Evolutionary conservation across 805 yeast genomes (phyloP).

Genomic region (Saturnispora galanensis): DNA sequence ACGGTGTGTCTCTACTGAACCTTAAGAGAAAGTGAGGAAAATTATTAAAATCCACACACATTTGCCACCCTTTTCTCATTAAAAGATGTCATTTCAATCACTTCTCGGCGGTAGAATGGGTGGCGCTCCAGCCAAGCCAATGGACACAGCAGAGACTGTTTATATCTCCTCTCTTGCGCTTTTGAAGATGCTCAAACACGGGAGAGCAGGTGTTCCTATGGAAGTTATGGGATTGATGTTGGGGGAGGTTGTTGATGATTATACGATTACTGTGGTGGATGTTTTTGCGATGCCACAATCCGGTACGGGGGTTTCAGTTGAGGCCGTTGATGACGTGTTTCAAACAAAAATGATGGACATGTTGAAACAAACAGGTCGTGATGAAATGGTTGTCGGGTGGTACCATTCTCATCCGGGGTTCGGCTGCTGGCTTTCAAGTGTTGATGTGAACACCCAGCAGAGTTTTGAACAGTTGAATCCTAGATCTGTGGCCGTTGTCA

Average conservation of each 20-base stretch:
- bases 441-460: constrained; percentile 96
- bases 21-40: background rate
- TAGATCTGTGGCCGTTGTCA: constrained; percentile 96
- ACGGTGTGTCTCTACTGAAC: constrained; percentile 25
- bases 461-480: constrained; percentile 93
- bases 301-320: constrained; percentile 97
- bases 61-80: constrained; percentile 7
- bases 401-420: constrained; percentile 99
- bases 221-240: constrained; percentile 95
- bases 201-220: constrained; percentile 81
- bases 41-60: background rate
- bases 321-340: constrained; percentile 98
- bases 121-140: constrained; percentile 49
- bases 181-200: constrained; percentile 94
- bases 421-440: constrained; percentile 99
- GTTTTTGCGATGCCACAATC: constrained; percentile 98
- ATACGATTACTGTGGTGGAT: constrained; percentile 92
- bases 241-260: constrained; percentile 96
- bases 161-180: constrained; percentile 92
- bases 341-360: constrained; percentile 99
- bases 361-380: constrained; percentile 98
- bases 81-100: constrained; percentile 22
- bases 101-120: constrained; percentile 26
- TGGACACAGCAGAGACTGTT: constrained; percentile 93
- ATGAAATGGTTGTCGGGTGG: constrained; percentile 99